phyloP scores from a whole-genome alignment of 2,329 filamentous ascomycete species.

The Diaporthe humulicola region DNA sequence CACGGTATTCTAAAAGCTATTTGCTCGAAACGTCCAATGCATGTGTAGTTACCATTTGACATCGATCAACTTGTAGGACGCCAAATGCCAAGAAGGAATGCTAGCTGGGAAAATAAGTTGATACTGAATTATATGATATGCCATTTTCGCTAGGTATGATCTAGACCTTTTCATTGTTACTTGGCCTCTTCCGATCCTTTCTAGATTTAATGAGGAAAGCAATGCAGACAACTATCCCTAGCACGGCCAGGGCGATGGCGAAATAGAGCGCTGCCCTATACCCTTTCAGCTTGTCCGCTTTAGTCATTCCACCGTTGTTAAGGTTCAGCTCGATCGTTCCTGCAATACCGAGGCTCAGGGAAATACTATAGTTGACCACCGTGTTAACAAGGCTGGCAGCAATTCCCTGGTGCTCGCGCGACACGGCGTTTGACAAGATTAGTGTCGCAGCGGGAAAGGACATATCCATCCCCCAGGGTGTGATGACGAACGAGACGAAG shows the following conservation, averaged over 20 bases:
- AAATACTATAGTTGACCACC: constrained; percentile 69
- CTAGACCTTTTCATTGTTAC: not conserved
- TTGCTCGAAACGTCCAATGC: too few relatives aligned
- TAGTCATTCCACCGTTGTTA: constrained; percentile 41
- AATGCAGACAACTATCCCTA: constrained; percentile 39
- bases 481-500: constrained; percentile 61
- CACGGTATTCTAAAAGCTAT: too few relatives aligned
- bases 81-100: not conserved
- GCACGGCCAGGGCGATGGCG: constrained; percentile 40
- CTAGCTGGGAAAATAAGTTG: not conserved
- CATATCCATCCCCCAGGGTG: constrained; percentile 67
- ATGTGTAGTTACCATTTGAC: too few relatives aligned
- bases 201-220: constrained; percentile 36
- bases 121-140: not conserved
- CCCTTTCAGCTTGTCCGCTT: constrained; percentile 36
- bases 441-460: constrained; percentile 65
- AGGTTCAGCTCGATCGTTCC: constrained; percentile 64
- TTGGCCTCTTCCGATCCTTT: not conserved
- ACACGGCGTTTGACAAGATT: constrained; percentile 58
- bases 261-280: constrained; percentile 41
- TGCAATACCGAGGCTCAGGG: constrained; percentile 65
- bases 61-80: too few relatives aligned
- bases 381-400: constrained; percentile 63
- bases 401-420: constrained; percentile 46
- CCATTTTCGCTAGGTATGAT: not conserved